Conservation (phyloP, 345 rosid genomes). For the Sisymbrium irio region DNA sequence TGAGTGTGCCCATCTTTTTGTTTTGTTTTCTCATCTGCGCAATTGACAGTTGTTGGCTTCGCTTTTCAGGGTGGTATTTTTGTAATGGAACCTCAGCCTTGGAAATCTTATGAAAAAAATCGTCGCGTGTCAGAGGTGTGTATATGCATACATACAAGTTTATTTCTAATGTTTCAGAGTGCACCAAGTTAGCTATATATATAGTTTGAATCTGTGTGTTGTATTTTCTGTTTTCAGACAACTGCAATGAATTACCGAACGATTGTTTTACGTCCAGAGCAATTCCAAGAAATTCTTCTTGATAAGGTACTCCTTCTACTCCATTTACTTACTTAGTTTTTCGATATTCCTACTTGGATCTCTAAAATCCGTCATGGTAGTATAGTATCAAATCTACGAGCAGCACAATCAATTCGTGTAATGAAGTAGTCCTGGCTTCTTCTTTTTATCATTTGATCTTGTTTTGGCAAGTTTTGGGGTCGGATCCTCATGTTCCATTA, state of each 20-base stretch:
- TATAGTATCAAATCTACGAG: neutral
- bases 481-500: neutral
- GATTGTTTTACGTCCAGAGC: constrained; percentile 52
- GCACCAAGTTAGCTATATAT: neutral
- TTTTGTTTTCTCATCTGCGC: neutral
- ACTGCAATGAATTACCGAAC: constrained; percentile 50
- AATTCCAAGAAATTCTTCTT: constrained; percentile 75
- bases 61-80: constrained; percentile 78
- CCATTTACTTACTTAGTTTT: neutral
- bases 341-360: neutral
- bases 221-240: constrained; percentile 50
- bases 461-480: neutral
- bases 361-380: neutral
- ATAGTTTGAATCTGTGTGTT: constrained; percentile 17
- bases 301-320: constrained; percentile 60
- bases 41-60: constrained; percentile 9
- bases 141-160: neutral
- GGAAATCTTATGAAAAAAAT: constrained; percentile 86
- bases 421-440: neutral
- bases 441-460: neutral
- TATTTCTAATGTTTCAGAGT: neutral
- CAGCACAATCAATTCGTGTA: neutral
- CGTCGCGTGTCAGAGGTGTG: constrained; percentile 77
- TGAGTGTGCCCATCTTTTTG: neutral
- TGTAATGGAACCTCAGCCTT: constrained; percentile 94